Conservation (phyloP, 768 basidiomycete species). For the Calocybe gangraenosa region DNA sequence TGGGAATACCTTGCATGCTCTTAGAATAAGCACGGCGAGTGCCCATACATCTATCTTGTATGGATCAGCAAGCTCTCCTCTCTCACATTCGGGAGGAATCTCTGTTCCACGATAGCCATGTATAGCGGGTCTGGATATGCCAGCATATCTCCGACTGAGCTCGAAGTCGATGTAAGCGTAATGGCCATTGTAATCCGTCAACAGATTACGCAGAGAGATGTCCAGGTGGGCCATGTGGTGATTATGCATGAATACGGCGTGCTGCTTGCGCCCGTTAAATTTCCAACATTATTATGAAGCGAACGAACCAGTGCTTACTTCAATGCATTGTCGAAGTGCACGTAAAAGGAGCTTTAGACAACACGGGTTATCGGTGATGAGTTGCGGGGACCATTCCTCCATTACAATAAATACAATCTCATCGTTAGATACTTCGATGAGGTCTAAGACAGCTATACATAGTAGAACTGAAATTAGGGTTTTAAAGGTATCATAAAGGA, state of each 20-base stretch:
- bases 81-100: conserved; percentile 65
- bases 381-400: conserved; percentile 74
- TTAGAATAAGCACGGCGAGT: conserved; percentile 57
- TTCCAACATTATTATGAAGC: not conserved
- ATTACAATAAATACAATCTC: conserved; percentile 66
- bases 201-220: conserved; percentile 63
- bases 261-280: conserved; percentile 34
- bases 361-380: conserved; percentile 49
- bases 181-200: conserved; percentile 59
- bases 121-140: conserved; percentile 30
- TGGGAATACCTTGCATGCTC: conserved; percentile 53
- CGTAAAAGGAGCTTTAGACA: conserved; percentile 50
- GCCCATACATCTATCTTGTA: conserved; percentile 78
- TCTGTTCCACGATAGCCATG: conserved; percentile 55
- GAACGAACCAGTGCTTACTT: conserved; percentile 34
- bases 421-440: conserved; percentile 52
- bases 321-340: conserved; percentile 62
- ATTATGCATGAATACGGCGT: conserved; percentile 66
- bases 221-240: conserved; percentile 67
- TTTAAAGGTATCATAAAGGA: conserved; percentile 2
- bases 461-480: conserved; percentile 6
- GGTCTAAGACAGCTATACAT: conserved; percentile 55
- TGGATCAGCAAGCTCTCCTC: conserved; percentile 45
- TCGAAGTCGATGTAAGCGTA: conserved; percentile 79
- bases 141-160: conserved; percentile 52